phyloP scores from a whole-genome alignment of 345 rosid species.

The Sonneratia caseolaris region DNA sequence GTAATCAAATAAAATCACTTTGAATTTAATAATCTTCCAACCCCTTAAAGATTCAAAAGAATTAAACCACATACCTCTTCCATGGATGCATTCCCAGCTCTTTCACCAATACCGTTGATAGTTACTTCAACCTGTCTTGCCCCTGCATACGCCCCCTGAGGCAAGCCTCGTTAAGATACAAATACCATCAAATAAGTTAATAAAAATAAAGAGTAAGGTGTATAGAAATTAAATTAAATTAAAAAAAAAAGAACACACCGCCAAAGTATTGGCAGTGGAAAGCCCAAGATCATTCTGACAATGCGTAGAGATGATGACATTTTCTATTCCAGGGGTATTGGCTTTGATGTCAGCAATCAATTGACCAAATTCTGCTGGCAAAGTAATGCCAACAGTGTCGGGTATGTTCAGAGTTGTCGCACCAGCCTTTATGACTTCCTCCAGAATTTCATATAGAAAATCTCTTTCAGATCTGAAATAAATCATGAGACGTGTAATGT shows the following conservation, averaged over 20 bases:
- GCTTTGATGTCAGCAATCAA: slow-evolving; percentile 83
- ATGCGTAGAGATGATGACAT: slow-evolving; percentile 83
- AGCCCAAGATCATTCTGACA: slow-evolving; percentile 99
- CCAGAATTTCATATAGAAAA: slow-evolving; percentile 69
- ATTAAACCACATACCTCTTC: slow-evolving; percentile 54
- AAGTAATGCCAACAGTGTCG: slow-evolving; percentile 85
- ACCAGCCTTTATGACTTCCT: slow-evolving; percentile 90
- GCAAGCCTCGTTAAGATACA: not conserved
- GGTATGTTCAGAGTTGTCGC: slow-evolving; percentile 93
- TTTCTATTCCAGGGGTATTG: slow-evolving; percentile 80
- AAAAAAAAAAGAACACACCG: slow-evolving; percentile 30
- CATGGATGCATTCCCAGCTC: slow-evolving; percentile 97
- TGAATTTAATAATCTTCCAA: not conserved
- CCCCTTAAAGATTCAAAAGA: not conserved
- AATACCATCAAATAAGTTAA: not conserved
- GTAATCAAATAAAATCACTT: not conserved
- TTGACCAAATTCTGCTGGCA: slow-evolving; percentile 73
- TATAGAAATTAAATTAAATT: not conserved
- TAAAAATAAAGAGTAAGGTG: not conserved
- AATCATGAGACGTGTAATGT: not conserved
- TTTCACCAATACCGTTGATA: slow-evolving; percentile 93
- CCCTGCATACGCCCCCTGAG: slow-evolving; percentile 78
- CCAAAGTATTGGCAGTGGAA: slow-evolving; percentile 88
- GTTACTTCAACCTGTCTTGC: slow-evolving; percentile 97
- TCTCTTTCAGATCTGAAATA: slow-evolving; percentile 69